Conservation (phyloP, 2,329 filamentous ascomycete genomes). For the Alternaria arborescens region DNA sequence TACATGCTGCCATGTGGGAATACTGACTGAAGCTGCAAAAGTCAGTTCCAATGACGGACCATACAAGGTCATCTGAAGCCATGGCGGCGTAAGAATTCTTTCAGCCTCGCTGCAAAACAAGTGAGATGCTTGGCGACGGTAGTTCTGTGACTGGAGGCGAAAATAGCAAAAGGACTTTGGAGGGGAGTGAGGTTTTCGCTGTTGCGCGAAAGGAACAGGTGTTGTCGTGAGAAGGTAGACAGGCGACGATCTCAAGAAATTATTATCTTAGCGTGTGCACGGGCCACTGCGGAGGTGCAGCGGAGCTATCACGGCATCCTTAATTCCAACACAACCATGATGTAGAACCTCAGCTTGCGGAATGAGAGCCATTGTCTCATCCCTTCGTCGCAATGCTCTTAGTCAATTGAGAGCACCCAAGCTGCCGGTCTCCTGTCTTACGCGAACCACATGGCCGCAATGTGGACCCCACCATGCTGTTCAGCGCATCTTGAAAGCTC, state of each 20-base stretch:
- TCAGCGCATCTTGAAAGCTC: slow-evolving; percentile 25
- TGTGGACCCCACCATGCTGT: slow-evolving; percentile 12
- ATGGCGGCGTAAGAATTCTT: slow-evolving; percentile 22
- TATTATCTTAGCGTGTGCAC: slow-evolving; percentile 19
- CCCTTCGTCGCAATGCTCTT: slow-evolving; percentile 18
- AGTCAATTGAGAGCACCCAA: not conserved
- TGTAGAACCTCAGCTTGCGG: slow-evolving; percentile 33
- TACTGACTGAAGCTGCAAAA: slow-evolving; percentile 81
- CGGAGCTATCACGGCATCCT: not conserved
- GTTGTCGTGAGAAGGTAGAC: slow-evolving; percentile 4
- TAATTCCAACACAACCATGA: slow-evolving; percentile 18
- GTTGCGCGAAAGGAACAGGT: slow-evolving; percentile 7
- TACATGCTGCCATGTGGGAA: not conserved
- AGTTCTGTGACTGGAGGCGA: not conserved
- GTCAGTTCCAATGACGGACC: slow-evolving; percentile 88
- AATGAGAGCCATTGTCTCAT: slow-evolving; percentile 46
- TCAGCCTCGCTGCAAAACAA: not conserved
- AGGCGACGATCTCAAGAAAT: slow-evolving; percentile 19
- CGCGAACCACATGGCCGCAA: not conserved
- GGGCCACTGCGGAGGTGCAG: slow-evolving; percentile 16
- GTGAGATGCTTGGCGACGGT: not conserved
- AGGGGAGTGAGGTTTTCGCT: not conserved
- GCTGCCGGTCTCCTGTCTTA: not conserved
- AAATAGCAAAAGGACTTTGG: not conserved
- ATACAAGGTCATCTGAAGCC: slow-evolving; percentile 84